Evolutionary conservation across 768 basidiomycete species (phyloP).

Genomic region (Kwoniella dejecticola): DNA sequence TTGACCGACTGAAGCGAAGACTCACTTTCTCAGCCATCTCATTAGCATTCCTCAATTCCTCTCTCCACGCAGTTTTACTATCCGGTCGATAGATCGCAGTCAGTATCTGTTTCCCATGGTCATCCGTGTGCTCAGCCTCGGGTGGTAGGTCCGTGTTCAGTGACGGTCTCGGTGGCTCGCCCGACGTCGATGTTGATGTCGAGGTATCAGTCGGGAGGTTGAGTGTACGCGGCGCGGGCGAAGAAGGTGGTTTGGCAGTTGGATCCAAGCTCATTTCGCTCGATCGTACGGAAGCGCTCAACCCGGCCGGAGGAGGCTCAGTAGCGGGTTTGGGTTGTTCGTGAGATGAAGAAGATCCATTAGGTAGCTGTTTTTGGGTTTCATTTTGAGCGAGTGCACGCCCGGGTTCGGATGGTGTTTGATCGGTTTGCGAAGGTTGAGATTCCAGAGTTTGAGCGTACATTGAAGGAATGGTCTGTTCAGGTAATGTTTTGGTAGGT

Average conservation of each 20-base stretch:
- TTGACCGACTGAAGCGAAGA: not conserved
- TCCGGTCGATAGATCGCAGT: conserved; percentile 82
- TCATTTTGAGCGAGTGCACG: not conserved
- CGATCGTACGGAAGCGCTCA: conserved; percentile 4
- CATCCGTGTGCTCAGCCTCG: conserved; percentile 13
- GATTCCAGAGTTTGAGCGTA: conserved; percentile 5
- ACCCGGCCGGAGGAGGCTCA: not conserved
- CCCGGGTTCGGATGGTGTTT: not conserved
- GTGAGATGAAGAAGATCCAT: conserved; percentile 1
- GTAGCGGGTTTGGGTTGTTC: not conserved
- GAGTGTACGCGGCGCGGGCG: conserved; percentile 30
- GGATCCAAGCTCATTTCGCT: conserved; percentile 19
- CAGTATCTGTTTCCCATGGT: conserved; percentile 60
- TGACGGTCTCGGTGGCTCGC: not conserved
- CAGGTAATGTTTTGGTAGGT: conserved; percentile 38
- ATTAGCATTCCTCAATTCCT: conserved; percentile 58
- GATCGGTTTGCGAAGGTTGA: not conserved
- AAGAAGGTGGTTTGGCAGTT: conserved; percentile 41
- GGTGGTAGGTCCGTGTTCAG: not conserved
- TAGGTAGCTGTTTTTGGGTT: not conserved
- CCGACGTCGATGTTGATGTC: too few relatives aligned
- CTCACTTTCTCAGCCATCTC: conserved; percentile 49
- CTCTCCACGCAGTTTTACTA: conserved; percentile 81
- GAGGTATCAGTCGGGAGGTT: conserved; percentile 56
- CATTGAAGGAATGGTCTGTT: conserved; percentile 28